A percentile compares a stretch with the other conserved stretches of the same genome.
These are phyloP conservation scores for Immersiporthe knoxdaviesiana DNA, from an alignment of 2,329 filamentous ascomycete genomes.

Conservation along the genomic window DNA sequence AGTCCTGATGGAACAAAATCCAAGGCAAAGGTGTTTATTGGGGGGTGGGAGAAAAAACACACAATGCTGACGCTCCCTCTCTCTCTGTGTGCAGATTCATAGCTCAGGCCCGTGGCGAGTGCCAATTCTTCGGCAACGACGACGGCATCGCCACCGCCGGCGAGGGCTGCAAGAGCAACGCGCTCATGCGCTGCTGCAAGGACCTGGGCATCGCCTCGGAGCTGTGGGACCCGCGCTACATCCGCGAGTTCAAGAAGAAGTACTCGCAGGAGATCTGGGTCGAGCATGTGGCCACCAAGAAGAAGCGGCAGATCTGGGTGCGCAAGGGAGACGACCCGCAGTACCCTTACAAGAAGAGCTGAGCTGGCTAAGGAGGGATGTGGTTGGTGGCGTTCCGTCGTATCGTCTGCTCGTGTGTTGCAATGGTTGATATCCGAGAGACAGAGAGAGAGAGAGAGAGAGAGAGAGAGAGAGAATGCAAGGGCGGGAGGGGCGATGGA, in stretches of 20 bases:
- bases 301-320: constrained; percentile 84
- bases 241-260: constrained; percentile 77
- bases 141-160: constrained; percentile 92
- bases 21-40: too few relatives aligned
- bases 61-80: neutral
- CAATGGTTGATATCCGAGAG: neutral
- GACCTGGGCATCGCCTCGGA: constrained; percentile 93
- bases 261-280: constrained; percentile 83
- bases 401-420: neutral
- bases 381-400: neutral
- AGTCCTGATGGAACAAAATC: too few relatives aligned
- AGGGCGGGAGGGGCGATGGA: too few relatives aligned
- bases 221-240: constrained; percentile 93
- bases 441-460: neutral
- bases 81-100: too few relatives aligned
- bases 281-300: constrained; percentile 85
- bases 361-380: neutral
- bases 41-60: neutral
- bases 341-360: constrained; percentile 58
- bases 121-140: constrained; percentile 80
- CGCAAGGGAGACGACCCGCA: constrained; percentile 78
- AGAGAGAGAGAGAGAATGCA: too few relatives aligned
- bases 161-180: constrained; percentile 97
- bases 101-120: constrained; percentile 89
- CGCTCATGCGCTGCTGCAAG: constrained; percentile 97